Evolutionary conservation across 192 early-diverging fungal genomes (phyloP).

Genomic region (Chytriomyces hyalinus): DNA sequence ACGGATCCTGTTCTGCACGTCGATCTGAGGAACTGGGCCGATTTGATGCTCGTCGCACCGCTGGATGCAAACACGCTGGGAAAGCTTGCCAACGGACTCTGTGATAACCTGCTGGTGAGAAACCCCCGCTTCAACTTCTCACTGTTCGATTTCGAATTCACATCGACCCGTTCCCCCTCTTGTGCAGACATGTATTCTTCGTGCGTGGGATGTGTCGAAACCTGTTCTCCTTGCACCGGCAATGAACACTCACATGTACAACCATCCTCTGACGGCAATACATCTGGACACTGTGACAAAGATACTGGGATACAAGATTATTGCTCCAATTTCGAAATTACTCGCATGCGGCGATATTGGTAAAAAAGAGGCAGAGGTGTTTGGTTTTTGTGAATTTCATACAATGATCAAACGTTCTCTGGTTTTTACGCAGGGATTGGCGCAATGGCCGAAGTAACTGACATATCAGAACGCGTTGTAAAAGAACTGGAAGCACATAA

Average conservation of each 20-base stretch:
- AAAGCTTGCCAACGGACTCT: constrained; percentile 87
- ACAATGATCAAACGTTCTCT: too few relatives aligned
- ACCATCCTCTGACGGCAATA: constrained; percentile 81
- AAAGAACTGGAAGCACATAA: too few relatives aligned
- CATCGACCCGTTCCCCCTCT: neutral
- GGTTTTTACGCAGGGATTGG: neutral
- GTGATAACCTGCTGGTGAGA: constrained; percentile 87
- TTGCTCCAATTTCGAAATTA: constrained; percentile 80
- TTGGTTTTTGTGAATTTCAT: too few relatives aligned
- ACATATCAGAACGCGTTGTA: too few relatives aligned
- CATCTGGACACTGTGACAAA: constrained; percentile 66
- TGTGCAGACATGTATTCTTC: constrained; percentile 78
- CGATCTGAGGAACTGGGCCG: constrained; percentile 96
- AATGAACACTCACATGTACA: constrained; percentile 99
- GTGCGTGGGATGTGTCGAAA: constrained; percentile 84
- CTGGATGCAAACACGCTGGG: constrained; percentile 93
- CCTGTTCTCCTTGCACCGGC: constrained; percentile 86
- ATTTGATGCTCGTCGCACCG: constrained; percentile 85
- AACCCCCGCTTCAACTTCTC: too few relatives aligned
- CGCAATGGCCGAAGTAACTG: neutral
- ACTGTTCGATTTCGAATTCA: neutral
- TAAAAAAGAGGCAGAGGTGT: constrained; percentile 50
- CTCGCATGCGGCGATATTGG: constrained; percentile 87
- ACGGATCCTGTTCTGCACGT: constrained; percentile 95
- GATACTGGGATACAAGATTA: constrained; percentile 67